Evolutionary conservation across 805 yeast genomes (phyloP).

Genomic region (Maudiozyma bulderi): DNA sequence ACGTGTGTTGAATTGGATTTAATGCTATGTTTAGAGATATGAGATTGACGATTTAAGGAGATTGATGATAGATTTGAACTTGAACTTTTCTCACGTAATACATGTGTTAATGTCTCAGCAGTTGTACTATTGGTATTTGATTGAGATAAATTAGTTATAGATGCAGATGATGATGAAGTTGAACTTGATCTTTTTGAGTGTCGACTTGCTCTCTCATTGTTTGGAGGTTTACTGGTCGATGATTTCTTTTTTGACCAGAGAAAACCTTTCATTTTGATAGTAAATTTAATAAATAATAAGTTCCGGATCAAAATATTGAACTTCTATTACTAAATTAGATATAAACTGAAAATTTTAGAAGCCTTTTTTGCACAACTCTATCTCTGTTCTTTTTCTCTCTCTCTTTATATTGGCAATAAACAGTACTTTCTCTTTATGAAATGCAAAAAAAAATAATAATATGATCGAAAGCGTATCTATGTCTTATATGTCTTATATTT

Average conservation of each 20-base stretch:
- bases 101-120: background rate
- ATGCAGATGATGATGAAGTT: constrained; percentile 2
- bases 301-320: too few species aligned
- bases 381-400: too few species aligned
- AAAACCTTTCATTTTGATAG: constrained; percentile 13
- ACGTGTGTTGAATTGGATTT: constrained; percentile 1
- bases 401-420: too few species aligned
- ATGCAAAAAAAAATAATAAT: too few species aligned
- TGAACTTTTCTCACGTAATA: background rate
- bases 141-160: constrained; percentile 1
- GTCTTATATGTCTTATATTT: too few species aligned
- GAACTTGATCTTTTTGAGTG: background rate
- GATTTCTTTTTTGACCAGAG: constrained; percentile 17
- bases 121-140: constrained; percentile 1
- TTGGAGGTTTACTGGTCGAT: background rate
- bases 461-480: too few species aligned
- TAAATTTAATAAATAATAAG: background rate
- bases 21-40: constrained; percentile 1
- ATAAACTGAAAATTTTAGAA: too few species aligned
- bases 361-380: too few species aligned
- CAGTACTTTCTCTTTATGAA: too few species aligned
- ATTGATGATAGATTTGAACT: background rate
- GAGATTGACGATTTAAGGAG: background rate
- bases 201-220: background rate
- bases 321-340: too few species aligned